Conservation (phyloP, 768 basidiomycete genomes). For the Boletus rubropictus region DNA sequence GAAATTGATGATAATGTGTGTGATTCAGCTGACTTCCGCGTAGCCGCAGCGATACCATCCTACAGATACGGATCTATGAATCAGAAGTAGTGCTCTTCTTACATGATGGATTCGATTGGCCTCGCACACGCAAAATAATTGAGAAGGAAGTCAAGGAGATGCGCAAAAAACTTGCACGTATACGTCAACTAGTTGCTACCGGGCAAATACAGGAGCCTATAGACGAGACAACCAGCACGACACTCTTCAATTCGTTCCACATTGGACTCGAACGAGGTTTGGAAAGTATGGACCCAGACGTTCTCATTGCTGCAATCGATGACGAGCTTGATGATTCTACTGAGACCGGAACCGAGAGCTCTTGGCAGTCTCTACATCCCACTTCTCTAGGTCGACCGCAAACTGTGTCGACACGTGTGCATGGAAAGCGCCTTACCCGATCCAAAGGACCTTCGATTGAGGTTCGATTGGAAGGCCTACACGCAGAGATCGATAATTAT, state of each 20-base stretch:
- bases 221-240: conserved; percentile 62
- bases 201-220: conserved; percentile 82
- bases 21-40: conserved; percentile 4
- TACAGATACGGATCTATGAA: conserved; percentile 53
- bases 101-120: conserved; percentile 96
- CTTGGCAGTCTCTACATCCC: conserved; percentile 83
- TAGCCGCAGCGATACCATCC: conserved; percentile 42
- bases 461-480: conserved; percentile 60
- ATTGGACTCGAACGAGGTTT: conserved; percentile 81
- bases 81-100: conserved; percentile 65
- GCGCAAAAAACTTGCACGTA: conserved; percentile 78
- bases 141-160: conserved; percentile 87
- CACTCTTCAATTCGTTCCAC: conserved; percentile 91
- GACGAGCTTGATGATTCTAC: conserved; percentile 75
- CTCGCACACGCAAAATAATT: conserved; percentile 74
- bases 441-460: conserved; percentile 81
- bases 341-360: conserved; percentile 74
- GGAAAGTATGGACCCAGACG: conserved; percentile 67
- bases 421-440: conserved; percentile 59
- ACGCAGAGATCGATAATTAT: conserved; percentile 65
- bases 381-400: conserved; percentile 39
- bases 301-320: conserved; percentile 86
- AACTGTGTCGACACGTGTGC: conserved; percentile 34
- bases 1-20: conserved; percentile 11
- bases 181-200: conserved; percentile 84